These are phyloP conservation scores for Litchi chinensis DNA, from an alignment of 345 rosid species.

Conservation along the genomic window DNA sequence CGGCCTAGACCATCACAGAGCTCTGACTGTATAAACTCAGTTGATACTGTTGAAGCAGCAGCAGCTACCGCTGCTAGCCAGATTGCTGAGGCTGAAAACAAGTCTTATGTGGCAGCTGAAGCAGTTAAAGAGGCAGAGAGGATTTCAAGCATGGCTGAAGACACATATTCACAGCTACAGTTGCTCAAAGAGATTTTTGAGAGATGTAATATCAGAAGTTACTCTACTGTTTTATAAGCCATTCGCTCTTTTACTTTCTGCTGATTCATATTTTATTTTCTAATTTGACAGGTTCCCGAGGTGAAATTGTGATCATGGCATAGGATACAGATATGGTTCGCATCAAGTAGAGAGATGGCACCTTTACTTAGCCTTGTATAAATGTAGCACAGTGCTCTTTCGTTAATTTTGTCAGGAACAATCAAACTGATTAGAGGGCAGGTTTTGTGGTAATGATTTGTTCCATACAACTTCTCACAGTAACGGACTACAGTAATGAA, in stretches of 20 bases:
- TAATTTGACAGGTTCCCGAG: constrained; percentile 45
- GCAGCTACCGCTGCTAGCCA: constrained; percentile 65
- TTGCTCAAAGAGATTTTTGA: constrained; percentile 56
- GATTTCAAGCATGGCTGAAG: constrained; percentile 60
- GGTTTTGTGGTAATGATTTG: neutral
- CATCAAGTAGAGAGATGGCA: constrained; percentile 11
- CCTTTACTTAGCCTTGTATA: constrained; percentile 25
- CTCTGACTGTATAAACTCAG: constrained; percentile 18
- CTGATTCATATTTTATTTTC: neutral
- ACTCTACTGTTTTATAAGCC: neutral
- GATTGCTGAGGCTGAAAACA: constrained; percentile 83
- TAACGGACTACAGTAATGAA: too few relatives aligned
- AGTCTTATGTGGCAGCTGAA: constrained; percentile 61
- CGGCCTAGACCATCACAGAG: constrained; percentile 39
- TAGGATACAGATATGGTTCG: constrained; percentile 16
- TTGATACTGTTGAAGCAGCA: constrained; percentile 56
- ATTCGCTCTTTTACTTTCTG: neutral
- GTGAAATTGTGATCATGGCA: constrained; percentile 44
- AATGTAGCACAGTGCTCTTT: constrained; percentile 18
- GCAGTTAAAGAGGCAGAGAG: constrained; percentile 80
- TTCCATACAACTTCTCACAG: neutral
- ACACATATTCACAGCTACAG: constrained; percentile 44
- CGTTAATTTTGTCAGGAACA: neutral
- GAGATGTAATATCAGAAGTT: constrained; percentile 39
- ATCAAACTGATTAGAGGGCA: neutral